Evolutionary conservation across 768 basidiomycete species (phyloP), one percentile per base, ranked within the genome.

Genomic region (Pleurotus tuoliensis): DNA sequence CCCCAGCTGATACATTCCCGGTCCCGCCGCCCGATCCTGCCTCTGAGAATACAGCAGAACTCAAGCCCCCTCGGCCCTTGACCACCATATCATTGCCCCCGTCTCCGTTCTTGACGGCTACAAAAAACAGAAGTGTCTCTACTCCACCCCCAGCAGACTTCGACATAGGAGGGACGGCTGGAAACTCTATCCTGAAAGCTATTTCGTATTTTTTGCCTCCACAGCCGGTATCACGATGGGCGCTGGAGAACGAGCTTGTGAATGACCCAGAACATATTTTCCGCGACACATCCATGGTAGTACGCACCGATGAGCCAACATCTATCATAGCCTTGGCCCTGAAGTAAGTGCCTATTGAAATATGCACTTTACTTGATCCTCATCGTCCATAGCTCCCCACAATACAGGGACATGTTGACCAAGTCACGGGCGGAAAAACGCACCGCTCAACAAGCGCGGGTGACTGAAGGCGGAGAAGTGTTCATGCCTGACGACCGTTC

Each of bases 301-400:
- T 99, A 16, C 82, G 96, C 16, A 94, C 94, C 16, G 94, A 98
- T 68, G 97, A 99, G 66, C 97, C 96, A 2, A 97, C 95, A 0
- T 98, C 96, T 15, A 97, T 98, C 65, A 94, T 98, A 61, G 95
- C 97, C 5, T 85, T 98, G 56, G 92, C 94, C 4, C 73, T 99
- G 48, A 92, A 89, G 92, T 93, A 64, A 64, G 83, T 71, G 5
- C 13, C 37, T 20, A n/a, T 5, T 5, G 46, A 25, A 40, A 30
- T 40, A 54, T 40, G 18, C 4, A 9, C 3, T 9, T 22, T 27
- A n/a, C 9, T 50, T 48, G 12, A 27, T n/a, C 18, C 16, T 43
- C 16, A 53, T 39, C n/a, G 22, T 46, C 43, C 56, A 25, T 51
- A 93, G 92, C 61, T 93, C 92, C 2, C 83, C 87, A 1, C 86